phyloP scores from a whole-genome alignment of 129 eudicot species.

The Mikania micrantha region DNA sequence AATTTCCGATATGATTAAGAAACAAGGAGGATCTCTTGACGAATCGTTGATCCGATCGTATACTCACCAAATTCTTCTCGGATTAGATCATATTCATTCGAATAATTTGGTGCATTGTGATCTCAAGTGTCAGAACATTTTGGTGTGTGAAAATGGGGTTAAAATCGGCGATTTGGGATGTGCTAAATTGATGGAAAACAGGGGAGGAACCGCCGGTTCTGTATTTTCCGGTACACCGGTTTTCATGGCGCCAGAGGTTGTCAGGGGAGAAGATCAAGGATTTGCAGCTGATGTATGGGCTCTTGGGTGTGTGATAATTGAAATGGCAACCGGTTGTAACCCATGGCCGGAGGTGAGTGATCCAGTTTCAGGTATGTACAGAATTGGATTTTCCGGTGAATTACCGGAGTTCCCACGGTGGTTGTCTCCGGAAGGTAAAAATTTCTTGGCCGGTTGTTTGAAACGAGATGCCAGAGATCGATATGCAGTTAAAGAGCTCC shows the following conservation, averaged over 20 bases:
- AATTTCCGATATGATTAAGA: constrained; percentile 45
- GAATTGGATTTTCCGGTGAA: constrained; percentile 55
- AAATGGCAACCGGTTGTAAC: constrained; percentile 29
- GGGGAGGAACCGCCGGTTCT: constrained; percentile 11
- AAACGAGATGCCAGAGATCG: constrained; percentile 38
- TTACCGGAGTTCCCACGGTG: constrained; percentile 56
- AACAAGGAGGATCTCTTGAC: constrained; percentile 40
- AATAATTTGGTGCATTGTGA: constrained; percentile 72
- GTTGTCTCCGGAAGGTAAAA: constrained; percentile 45
- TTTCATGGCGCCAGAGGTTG: constrained; percentile 36
- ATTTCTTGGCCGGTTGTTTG: constrained; percentile 53
- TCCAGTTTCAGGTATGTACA: constrained; percentile 32
- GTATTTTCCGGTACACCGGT: constrained; percentile 33
- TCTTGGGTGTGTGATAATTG: constrained; percentile 24
- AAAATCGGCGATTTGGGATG: constrained; percentile 57
- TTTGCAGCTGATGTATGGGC: constrained; percentile 30
- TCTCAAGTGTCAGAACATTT: constrained; percentile 56
- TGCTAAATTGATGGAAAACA: constrained; percentile 16
- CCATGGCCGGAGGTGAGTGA: constrained; percentile 26
- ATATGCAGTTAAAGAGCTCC: constrained; percentile 47
- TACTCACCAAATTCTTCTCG: constrained; percentile 42
- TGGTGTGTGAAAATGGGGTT: constrained; percentile 41
- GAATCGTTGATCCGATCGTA: constrained; percentile 44
- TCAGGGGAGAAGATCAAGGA: constrained; percentile 24
- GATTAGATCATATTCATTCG: constrained; percentile 51